These are phyloP conservation scores for Articulospora tetracladia DNA, from an alignment of 495 filamentous ascomycete genomes.

Conservation along the genomic window DNA sequence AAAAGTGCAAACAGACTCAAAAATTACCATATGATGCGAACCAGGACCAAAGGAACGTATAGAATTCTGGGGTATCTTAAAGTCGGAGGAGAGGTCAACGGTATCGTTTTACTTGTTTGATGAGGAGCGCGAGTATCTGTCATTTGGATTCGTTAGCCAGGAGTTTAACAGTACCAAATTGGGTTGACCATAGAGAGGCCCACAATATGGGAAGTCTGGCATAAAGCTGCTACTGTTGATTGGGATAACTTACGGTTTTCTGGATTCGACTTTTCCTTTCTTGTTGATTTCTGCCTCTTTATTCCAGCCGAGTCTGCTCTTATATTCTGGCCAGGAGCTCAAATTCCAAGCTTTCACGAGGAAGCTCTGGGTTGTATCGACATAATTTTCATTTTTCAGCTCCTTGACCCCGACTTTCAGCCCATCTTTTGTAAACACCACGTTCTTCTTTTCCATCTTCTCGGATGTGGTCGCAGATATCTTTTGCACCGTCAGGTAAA, in stretches of 20 bases:
- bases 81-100: not conserved
- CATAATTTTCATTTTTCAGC: conserved; percentile 69
- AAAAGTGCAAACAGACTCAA: not conserved
- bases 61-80: not conserved
- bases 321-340: conserved; percentile 48
- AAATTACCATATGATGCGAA: not conserved
- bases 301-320: conserved; percentile 45
- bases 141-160: not conserved
- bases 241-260: conserved; percentile 37
- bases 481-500: conserved; percentile 66
- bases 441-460: conserved; percentile 79
- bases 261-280: conserved; percentile 29
- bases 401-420: conserved; percentile 79
- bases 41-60: not conserved
- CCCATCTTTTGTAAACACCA: conserved; percentile 79
- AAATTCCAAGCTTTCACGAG: conserved; percentile 80
- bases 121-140: not conserved
- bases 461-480: conserved; percentile 63
- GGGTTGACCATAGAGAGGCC: not conserved
- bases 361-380: conserved; percentile 78
- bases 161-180: too few relatives aligned
- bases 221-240: too few relatives aligned
- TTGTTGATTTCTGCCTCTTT: conserved; percentile 21
- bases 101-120: not conserved
- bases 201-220: not conserved